phyloP scores from a whole-genome alignment of 139 green algal genomes.

The Chlorella sp. region DNA sequence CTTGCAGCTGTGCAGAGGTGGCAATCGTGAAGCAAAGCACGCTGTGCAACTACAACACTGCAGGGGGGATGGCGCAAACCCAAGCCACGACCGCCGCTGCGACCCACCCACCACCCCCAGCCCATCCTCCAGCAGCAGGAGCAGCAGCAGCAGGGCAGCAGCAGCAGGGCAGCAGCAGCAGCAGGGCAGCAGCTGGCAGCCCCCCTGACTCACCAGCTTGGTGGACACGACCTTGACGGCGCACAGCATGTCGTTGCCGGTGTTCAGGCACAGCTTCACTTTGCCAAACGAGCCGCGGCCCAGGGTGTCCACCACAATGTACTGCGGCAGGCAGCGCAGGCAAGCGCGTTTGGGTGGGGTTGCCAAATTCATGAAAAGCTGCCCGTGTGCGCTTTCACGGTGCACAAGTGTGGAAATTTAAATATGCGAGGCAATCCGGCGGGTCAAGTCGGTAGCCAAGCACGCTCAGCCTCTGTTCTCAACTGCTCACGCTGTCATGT shows the following conservation, averaged over 20 bases:
- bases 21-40: no score
- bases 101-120: no score
- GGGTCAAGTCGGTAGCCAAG: no score
- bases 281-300: constrained; percentile 81
- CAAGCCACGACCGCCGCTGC: no score
- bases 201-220: neutral
- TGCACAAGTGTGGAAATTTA: neutral
- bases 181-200: neutral
- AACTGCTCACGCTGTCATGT: no score
- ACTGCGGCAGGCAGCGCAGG: constrained; percentile 70
- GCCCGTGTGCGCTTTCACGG: neutral
- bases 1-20: no score
- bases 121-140: neutral
- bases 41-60: no score
- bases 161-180: no score
- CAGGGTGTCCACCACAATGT: constrained; percentile 86
- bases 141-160: neutral
- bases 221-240: constrained; percentile 80
- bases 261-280: constrained; percentile 92
- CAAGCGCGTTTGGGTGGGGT: neutral
- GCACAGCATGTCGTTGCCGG: constrained; percentile 77
- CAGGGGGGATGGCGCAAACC: no score
- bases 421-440: no score
- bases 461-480: no score
- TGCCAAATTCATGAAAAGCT: no score